Evolutionary conservation across 1,139 yeast genomes (phyloP).

Genomic region (Taphrina populina): DNA sequence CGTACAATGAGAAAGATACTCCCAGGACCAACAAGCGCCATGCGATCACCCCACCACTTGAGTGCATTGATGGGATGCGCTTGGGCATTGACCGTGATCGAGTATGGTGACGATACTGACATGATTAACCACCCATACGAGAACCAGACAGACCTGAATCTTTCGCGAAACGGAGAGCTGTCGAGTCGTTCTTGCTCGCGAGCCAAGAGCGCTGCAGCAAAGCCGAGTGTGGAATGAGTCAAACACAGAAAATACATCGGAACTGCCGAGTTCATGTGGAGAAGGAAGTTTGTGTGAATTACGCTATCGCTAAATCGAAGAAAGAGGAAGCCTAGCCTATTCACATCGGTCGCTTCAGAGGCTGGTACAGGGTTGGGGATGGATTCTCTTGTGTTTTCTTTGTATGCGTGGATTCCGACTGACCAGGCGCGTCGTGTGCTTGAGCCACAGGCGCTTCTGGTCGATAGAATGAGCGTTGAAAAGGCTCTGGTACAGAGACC

Average conservation of each 20-base stretch:
- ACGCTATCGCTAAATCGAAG: slow-evolving; percentile 5
- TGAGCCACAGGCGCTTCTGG: not conserved
- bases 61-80: slow-evolving; percentile 1
- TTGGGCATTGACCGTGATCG: not conserved
- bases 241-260: too few relatives aligned
- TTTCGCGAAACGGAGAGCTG: too few relatives aligned
- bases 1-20: not conserved
- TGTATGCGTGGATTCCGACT: not conserved
- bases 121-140: too few relatives aligned
- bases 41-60: slow-evolving; percentile 7
- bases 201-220: too few relatives aligned
- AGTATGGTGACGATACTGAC: too few relatives aligned
- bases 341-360: slow-evolving; percentile 12
- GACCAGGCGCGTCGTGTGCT: not conserved
- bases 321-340: not conserved
- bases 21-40: not conserved
- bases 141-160: too few relatives aligned
- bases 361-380: slow-evolving; percentile 13
- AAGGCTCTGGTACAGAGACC: not conserved
- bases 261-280: too few relatives aligned
- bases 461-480: slow-evolving; percentile 12
- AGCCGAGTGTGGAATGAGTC: too few relatives aligned
- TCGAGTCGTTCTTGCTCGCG: too few relatives aligned
- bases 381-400: too few relatives aligned
- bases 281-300: too few relatives aligned